These are phyloP conservation scores for Termitomyces bulborhizus DNA, from an alignment of 768 basidiomycete genomes.

Conservation along the genomic window DNA sequence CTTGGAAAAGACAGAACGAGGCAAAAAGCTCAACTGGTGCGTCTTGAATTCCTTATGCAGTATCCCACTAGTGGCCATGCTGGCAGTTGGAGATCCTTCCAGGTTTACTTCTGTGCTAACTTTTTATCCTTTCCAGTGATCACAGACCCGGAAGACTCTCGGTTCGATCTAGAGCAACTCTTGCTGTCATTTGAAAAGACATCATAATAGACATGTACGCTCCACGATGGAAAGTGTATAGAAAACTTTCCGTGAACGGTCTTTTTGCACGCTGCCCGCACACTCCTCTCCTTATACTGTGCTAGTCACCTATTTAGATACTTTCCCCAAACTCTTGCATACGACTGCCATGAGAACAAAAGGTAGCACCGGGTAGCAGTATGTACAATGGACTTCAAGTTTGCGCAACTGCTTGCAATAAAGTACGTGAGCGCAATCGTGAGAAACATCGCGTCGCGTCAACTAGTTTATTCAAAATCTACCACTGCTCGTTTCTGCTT, in stretches of 20 bases:
- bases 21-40: slow-evolving; percentile 50
- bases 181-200: slow-evolving; percentile 70
- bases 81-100: not conserved
- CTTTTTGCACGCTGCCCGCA: slow-evolving; percentile 2
- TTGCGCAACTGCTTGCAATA: not conserved
- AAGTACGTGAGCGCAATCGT: slow-evolving; percentile 19
- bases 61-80: not conserved
- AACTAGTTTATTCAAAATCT: not conserved
- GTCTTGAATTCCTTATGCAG: slow-evolving; percentile 17
- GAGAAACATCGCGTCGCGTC: slow-evolving; percentile 39
- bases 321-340: not conserved
- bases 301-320: slow-evolving; percentile 14
- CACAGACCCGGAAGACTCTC: slow-evolving; percentile 91
- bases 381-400: slow-evolving; percentile 13
- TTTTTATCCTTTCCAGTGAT: slow-evolving; percentile 49
- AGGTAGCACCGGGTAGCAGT: not conserved
- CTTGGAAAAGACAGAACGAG: slow-evolving; percentile 78
- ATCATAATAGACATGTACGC: slow-evolving; percentile 38
- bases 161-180: slow-evolving; percentile 93
- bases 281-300: slow-evolving; percentile 9
- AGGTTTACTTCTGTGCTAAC: slow-evolving; percentile 6
- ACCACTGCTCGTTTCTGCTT: not conserved
- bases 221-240: slow-evolving; percentile 13
- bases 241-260: slow-evolving; percentile 11
- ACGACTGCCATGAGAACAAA: not conserved